Evolutionary conservation across 1,284 basidiomycete genomes (phyloP), one percentile per base, ranked within the genome.

Genomic region (Uromyces viciae-fabae): DNA sequence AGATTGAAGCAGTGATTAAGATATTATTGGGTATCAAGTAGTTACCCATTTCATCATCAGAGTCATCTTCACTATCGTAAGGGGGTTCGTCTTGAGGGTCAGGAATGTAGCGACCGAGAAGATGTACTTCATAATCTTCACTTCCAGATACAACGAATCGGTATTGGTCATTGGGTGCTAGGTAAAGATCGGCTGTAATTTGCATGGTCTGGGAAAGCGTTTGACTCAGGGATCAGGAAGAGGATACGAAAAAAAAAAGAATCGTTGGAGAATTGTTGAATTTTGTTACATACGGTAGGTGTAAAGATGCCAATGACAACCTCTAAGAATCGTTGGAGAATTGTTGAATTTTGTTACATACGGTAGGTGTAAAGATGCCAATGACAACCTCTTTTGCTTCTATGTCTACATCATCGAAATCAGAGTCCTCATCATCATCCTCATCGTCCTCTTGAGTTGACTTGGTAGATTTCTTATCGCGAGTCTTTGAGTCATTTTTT

Each of bases 371-470:
- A 66, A 81, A 74, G 36, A n/a, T 49, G 22, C 69, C 69, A 25
- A 81, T 31, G n/a, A 81, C 78, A 7, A 74, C 78, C 54, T 81
- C 78, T 31, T 81, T 81, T 19, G 52, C 78, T 64, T 81, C 78
- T 36, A 81, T 56, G 28, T 73, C 71, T 22, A 54, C 15, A 3
- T 25, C 54, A n/a, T 28, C 40, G 42, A 31, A 79, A 79, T 79
- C 77, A 5, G 66, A 68, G 49, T 79, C 77, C 11, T 79, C 52
- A 62, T 75, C 71, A 0, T 81, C 78, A 33, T 71, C 54, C 4
- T 66, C 78, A 28, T 74, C 71, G 3, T 72, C 68, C 1, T 62
- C 77, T 2, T 36, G 25, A 5, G 58, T 22, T 17, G 22, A n/a
- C 36, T 81, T 73, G 42, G 49, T 62, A 31, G 64, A 31, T 43